A percentile compares a stretch with the other conserved stretches of the same genome.
Conservation (phyloP, 148 eudicot genomes). For the Rhododendron vialii region DNA sequence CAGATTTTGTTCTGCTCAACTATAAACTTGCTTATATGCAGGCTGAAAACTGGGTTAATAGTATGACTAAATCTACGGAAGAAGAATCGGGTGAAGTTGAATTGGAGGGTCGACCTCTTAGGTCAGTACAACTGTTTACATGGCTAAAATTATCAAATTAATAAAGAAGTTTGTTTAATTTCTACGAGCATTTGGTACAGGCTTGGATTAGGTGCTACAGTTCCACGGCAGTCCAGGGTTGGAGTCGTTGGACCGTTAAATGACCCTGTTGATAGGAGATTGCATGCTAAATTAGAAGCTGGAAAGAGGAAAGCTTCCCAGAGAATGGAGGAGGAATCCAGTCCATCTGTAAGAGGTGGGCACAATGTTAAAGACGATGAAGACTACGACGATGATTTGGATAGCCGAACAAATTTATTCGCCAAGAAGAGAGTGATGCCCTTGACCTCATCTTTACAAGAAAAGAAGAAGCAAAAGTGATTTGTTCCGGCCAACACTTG, state of each 20-base stretch:
- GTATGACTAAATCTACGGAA: conserved; percentile 51
- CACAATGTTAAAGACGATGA: conserved; percentile 27
- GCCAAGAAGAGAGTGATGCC: conserved; percentile 48
- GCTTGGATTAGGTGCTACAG: conserved; percentile 82
- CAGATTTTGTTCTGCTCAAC: background rate
- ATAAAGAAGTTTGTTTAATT: background rate
- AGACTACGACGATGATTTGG: conserved; percentile 48
- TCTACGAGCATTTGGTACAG: conserved; percentile 26
- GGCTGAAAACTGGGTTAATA: conserved; percentile 80
- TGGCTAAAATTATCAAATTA: background rate
- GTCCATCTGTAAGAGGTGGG: conserved; percentile 26
- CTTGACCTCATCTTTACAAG: conserved; percentile 15
- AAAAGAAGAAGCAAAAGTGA: conserved; percentile 39
- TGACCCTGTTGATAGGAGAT: conserved; percentile 59
- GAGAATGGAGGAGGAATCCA: conserved; percentile 34
- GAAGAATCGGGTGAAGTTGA: conserved; percentile 34
- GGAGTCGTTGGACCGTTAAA: conserved; percentile 30
- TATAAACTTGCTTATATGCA: conserved; percentile 18
- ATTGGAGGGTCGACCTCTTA: conserved; percentile 61
- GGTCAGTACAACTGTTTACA: conserved; percentile 31
- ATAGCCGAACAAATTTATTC: conserved; percentile 65
- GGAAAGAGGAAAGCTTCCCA: conserved; percentile 41
- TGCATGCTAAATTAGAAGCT: conserved; percentile 44
- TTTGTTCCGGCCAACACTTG: background rate
- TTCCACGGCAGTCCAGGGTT: conserved; percentile 38